Evolutionary conservation across 768 basidiomycete species (phyloP), one percentile per base, ranked within the genome.

Genomic region (Fistulinella prunicolor): DNA sequence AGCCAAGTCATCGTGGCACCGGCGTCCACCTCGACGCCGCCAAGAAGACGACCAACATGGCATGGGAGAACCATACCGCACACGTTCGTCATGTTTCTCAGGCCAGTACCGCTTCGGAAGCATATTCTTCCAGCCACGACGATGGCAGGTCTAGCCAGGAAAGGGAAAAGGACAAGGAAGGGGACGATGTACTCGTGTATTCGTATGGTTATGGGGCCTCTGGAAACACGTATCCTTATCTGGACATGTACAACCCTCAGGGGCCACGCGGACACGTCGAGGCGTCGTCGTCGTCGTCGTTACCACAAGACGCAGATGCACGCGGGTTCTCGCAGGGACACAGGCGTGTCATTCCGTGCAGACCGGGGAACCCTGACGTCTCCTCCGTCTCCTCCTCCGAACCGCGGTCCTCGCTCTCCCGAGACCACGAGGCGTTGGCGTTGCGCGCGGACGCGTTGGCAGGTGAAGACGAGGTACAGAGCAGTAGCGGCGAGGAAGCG

Each of bases 181-280:
- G 13, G 4, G 30, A 39, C 16, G 46, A 53, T 5, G 41, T 13
- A 14, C 39, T 50, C 28, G 46, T 45, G 49, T 61, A 57, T 40
- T 48, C 60, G 9, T 66, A 66, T 29, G 66, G 65, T 9, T 66
- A 66, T 23, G 65, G 65, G 1, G 61, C 53, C 21, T 44, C 57
- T 3, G 56, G 51, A 22, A 50, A 56, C 19, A 49, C 58, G 4
- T 66, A 66, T 51, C 65, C 65, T 42, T 66, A 66, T 58, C 55
- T 66, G 40, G 66, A 68, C 42, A 44, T 55, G 50, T 66, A 68
- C 44, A 66, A 66, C 17, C 57, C 64, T 16, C 52, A 41, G 36
- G 38, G 46, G 21, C 40, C 32, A 19, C 38, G 42, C 3, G 19
- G 38, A 30, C 39, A 42, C 7, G 14, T 32, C 26, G 57, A 54